phyloP scores from a whole-genome alignment of 352 stramenopile genomes.

The Pythium aphanidermatum region DNA sequence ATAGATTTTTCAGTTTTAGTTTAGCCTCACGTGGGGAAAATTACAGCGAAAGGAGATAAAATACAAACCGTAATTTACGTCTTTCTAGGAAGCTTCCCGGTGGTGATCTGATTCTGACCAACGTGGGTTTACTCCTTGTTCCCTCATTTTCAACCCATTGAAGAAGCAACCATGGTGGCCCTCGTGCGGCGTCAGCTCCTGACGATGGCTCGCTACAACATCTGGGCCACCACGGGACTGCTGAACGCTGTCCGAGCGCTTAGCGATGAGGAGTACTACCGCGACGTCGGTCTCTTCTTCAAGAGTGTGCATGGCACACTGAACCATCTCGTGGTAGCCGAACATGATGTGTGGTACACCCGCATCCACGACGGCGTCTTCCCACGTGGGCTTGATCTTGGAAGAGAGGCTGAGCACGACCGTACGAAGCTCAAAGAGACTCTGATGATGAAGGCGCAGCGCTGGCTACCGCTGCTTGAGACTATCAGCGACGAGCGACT shows the following conservation, averaged over 20 bases:
- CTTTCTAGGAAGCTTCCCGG: too few species aligned
- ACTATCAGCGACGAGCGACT: constrained; percentile 3
- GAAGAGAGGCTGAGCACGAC: not conserved
- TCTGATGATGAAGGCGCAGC: constrained; percentile 4
- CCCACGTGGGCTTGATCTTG: constrained; percentile 6
- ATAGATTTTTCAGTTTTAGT: not conserved
- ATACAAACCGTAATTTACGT: too few species aligned
- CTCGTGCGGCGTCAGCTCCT: constrained; percentile 17
- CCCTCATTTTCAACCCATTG: not conserved
- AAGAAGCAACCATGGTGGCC: constrained; percentile 4
- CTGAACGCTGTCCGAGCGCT: constrained; percentile 12
- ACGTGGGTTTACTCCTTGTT: not conserved
- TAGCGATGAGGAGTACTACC: constrained; percentile 14
- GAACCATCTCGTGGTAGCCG: constrained; percentile 17
- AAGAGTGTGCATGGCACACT: constrained; percentile 18
- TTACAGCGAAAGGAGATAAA: too few species aligned
- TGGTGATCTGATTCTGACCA: not conserved
- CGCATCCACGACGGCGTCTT: constrained; percentile 14
- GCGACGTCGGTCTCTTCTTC: constrained; percentile 21
- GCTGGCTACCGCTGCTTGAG: constrained; percentile 18
- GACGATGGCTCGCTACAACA: constrained; percentile 16
- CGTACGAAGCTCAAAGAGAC: constrained; percentile 6
- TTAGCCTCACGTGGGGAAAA: too few species aligned
- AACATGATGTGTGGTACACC: constrained; percentile 19
- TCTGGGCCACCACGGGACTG: constrained; percentile 11